Evolutionary conservation across 495 filamentous ascomycete genomes (phyloP).

Genomic region (Halenospora varia): DNA sequence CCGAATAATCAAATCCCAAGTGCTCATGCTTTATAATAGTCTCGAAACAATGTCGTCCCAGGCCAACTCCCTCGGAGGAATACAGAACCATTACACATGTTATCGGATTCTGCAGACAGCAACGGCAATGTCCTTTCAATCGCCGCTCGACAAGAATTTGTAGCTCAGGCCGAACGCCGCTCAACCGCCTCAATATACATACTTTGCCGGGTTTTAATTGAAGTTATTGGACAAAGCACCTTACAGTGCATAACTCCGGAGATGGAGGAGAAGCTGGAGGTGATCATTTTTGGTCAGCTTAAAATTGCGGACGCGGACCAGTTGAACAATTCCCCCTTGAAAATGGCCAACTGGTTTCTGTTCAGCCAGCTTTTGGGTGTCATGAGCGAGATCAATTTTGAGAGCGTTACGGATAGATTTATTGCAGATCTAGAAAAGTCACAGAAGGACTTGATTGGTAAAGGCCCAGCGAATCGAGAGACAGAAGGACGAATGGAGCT

Average conservation of each 20-base stretch:
- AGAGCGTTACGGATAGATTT: constrained; percentile 77
- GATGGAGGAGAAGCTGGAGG: constrained; percentile 74
- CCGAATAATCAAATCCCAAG: background rate
- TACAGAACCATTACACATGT: constrained; percentile 44
- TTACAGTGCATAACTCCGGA: constrained; percentile 76
- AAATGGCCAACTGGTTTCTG: constrained; percentile 90
- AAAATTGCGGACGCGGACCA: constrained; percentile 83
- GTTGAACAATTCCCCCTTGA: constrained; percentile 70
- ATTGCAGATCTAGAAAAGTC: constrained; percentile 71
- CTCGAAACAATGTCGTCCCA: constrained; percentile 34
- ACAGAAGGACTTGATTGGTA: constrained; percentile 66
- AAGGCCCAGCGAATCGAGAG: constrained; percentile 56
- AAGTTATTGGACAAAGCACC: constrained; percentile 87
- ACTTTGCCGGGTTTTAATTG: constrained; percentile 87
- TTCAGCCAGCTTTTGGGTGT: constrained; percentile 88
- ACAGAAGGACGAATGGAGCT: constrained; percentile 77
- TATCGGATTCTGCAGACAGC: constrained; percentile 11
- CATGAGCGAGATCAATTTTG: constrained; percentile 90
- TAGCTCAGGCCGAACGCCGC: constrained; percentile 74
- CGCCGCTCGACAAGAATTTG: constrained; percentile 59
- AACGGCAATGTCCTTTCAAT: constrained; percentile 32
- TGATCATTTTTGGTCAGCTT: constrained; percentile 89
- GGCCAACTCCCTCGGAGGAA: constrained; percentile 46
- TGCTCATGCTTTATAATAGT: constrained; percentile 12
- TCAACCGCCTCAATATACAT: constrained; percentile 93